Conservation (phyloP, 257 asterid genomes). For the Nicotiana sylvestris region DNA sequence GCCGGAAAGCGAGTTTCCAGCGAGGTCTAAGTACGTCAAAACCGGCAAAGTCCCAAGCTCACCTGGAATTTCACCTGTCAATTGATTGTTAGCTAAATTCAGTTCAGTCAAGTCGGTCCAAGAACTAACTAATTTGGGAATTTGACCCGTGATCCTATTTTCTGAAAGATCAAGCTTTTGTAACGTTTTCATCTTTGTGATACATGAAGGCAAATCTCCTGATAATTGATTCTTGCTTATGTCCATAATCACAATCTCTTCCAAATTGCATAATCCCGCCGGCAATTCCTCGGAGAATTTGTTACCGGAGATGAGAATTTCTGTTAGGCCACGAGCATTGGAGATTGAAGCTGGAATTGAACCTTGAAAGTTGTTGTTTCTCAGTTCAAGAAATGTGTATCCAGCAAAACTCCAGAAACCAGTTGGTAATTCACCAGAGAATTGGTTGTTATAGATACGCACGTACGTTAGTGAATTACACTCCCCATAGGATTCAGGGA, state of each 20-base stretch:
- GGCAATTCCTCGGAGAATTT: slow-evolving; percentile 57
- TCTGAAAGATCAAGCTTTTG: slow-evolving; percentile 58
- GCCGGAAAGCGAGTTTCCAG: slow-evolving; percentile 58
- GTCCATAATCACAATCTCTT: slow-evolving; percentile 41
- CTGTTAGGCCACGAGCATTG: slow-evolving; percentile 35
- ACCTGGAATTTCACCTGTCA: slow-evolving; percentile 58
- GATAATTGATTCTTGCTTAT: slow-evolving; percentile 46
- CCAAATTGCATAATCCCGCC: slow-evolving; percentile 36
- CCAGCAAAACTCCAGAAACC: slow-evolving; percentile 58
- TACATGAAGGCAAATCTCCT: slow-evolving; percentile 64
- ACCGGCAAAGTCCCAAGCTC: slow-evolving; percentile 56
- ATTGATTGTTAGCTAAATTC: slow-evolving; percentile 60
- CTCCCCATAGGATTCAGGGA: slow-evolving; percentile 64
- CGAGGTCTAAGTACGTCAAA: slow-evolving; percentile 55
- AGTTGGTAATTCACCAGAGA: slow-evolving; percentile 53
- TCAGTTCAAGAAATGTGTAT: slow-evolving; percentile 43
- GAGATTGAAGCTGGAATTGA: slow-evolving; percentile 47
- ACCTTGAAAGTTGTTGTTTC: slow-evolving; percentile 59
- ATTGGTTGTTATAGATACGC: slow-evolving; percentile 42
- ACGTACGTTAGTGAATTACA: slow-evolving; percentile 49
- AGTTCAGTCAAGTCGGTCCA: slow-evolving; percentile 55
- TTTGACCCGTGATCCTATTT: slow-evolving; percentile 50
- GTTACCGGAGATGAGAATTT: slow-evolving; percentile 51
- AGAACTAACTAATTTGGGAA: slow-evolving; percentile 39
- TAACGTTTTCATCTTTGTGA: slow-evolving; percentile 37